These are phyloP conservation scores for Tilletia walkeri DNA, from an alignment of 1,284 basidiomycete genomes.

Conservation along the genomic window DNA sequence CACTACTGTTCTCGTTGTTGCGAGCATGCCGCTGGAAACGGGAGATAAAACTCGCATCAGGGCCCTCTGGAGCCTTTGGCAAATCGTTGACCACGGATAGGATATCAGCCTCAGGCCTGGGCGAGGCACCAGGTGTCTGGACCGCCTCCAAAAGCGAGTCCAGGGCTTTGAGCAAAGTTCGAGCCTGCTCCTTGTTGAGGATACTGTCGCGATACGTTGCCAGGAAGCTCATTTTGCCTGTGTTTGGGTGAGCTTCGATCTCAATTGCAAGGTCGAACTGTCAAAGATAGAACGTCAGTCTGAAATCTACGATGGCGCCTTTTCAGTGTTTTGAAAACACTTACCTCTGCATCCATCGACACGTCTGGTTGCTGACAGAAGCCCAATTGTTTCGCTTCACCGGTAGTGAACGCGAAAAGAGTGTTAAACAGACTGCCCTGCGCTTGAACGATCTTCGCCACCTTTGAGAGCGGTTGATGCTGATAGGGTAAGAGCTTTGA, in stretches of 20 bases:
- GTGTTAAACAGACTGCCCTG: constrained; percentile 3
- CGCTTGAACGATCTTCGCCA: not conserved
- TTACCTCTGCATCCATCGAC: constrained; percentile 13
- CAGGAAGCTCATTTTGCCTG: not conserved
- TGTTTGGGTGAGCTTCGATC: not conserved
- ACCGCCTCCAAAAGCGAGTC: not conserved
- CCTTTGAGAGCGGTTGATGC: not conserved
- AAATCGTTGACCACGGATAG: not conserved
- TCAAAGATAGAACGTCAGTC: not conserved
- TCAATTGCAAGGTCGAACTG: constrained; percentile 8
- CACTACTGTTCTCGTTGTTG: not conserved
- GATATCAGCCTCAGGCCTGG: not conserved
- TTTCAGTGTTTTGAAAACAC: not conserved
- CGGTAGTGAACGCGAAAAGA: constrained; percentile 9
- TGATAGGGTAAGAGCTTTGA: not conserved
- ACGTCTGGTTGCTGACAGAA: not conserved
- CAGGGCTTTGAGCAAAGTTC: not conserved
- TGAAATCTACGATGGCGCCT: not conserved
- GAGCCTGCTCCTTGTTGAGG: not conserved
- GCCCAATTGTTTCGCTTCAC: not conserved
- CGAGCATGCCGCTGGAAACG: not conserved
- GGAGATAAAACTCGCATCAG: not conserved
- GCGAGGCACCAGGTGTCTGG: not conserved
- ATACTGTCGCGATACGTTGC: constrained; percentile 1
- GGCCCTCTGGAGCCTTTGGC: not conserved